A percentile compares a stretch with the other conserved stretches of the same genome.
phyloP scores from a whole-genome alignment of 352 stramenopile species.

The Globisporangium irregulare region DNA sequence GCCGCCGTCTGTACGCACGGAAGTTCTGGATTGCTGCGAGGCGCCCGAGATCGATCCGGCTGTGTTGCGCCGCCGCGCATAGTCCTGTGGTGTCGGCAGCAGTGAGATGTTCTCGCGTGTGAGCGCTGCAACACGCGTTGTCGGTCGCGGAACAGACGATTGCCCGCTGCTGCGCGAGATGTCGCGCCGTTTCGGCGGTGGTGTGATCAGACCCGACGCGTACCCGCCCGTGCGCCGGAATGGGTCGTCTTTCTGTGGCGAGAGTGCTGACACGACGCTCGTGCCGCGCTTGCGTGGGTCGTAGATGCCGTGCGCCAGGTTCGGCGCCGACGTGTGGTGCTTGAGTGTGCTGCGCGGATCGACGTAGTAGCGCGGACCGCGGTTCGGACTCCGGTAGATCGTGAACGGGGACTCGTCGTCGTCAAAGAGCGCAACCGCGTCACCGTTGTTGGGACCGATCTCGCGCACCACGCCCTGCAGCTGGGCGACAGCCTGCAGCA shows the following conservation, averaged over 20 bases:
- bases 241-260: constrained; percentile 11
- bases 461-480: constrained; percentile 49
- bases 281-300: constrained; percentile 15
- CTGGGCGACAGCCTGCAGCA: constrained; percentile 46
- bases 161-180: constrained; percentile 10
- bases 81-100: constrained; percentile 42
- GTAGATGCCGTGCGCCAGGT: constrained; percentile 18
- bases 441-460: constrained; percentile 23
- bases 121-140: constrained; percentile 57
- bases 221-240: constrained; percentile 10
- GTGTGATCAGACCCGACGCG: constrained; percentile 32
- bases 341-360: constrained; percentile 12
- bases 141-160: constrained; percentile 28
- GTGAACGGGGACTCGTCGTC: constrained; percentile 28
- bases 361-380: constrained; percentile 19
- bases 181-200: constrained; percentile 23
- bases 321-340: constrained; percentile 9
- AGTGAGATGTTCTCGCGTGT: constrained; percentile 81
- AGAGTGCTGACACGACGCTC: constrained; percentile 14
- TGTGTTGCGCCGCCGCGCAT: constrained; percentile 25
- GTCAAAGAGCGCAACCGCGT: constrained; percentile 15
- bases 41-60: constrained; percentile 54
- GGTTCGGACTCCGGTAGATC: constrained; percentile 24
- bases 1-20: constrained; percentile 71
- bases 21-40: constrained; percentile 73